Conservation (phyloP, 2,329 filamentous ascomycete species). For the Lachnellula suecica region DNA sequence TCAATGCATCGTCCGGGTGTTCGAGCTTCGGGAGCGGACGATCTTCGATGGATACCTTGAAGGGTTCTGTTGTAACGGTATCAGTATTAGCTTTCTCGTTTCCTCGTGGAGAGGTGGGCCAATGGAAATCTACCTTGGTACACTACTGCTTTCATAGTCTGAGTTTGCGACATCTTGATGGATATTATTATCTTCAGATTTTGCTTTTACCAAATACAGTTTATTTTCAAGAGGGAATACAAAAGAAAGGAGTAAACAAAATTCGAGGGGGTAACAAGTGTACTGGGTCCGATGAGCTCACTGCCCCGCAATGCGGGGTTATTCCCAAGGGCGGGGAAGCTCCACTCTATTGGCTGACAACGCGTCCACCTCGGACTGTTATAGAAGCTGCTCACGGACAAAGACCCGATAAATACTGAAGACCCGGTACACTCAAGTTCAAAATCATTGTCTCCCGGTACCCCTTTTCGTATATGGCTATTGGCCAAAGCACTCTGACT, state of each 20-base stretch:
- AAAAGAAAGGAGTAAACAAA: neutral
- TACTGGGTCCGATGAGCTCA: neutral
- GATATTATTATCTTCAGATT: neutral
- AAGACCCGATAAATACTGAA: too few relatives aligned
- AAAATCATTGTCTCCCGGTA: too few relatives aligned
- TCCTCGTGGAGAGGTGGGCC: neutral
- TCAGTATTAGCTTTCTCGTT: neutral
- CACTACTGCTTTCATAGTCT: slow-evolving; percentile 27
- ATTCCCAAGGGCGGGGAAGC: too few relatives aligned
- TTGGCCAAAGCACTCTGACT: too few relatives aligned
- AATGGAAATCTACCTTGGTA: slow-evolving; percentile 19
- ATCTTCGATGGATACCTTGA: slow-evolving; percentile 57
- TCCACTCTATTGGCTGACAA: too few relatives aligned
- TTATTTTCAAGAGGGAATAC: neutral
- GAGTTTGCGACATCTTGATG: slow-evolving; percentile 19
- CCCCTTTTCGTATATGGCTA: too few relatives aligned
- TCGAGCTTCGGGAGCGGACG: slow-evolving; percentile 56
- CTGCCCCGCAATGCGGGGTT: neutral
- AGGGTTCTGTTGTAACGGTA: slow-evolving; percentile 16
- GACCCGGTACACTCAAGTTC: too few relatives aligned
- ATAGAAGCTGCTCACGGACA: too few relatives aligned
- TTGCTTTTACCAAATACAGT: neutral
- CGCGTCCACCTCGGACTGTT: too few relatives aligned
- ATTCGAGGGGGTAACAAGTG: neutral
- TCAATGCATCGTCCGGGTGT: slow-evolving; percentile 43